phyloP scores from a whole-genome alignment of 768 basidiomycete species.

The Omphalotus guepiniiformis region DNA sequence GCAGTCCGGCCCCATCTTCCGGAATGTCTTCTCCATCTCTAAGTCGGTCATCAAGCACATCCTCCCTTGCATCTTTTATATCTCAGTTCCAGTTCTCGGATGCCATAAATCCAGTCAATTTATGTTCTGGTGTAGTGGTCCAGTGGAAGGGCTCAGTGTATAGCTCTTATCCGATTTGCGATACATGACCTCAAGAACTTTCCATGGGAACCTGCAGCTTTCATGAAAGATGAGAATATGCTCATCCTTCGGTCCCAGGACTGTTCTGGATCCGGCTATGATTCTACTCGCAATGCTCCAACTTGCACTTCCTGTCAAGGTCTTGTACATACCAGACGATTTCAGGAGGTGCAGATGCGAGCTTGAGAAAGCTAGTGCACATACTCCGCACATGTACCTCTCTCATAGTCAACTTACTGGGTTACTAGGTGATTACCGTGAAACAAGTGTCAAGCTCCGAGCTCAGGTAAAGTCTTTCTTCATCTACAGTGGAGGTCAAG shows the following conservation, averaged over 20 bases:
- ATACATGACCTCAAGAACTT: background rate
- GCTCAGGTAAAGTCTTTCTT: background rate
- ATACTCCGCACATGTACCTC: background rate
- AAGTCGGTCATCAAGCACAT: background rate
- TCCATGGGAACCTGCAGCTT: background rate
- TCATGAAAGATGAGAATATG: background rate
- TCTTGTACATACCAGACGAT: background rate
- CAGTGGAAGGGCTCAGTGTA: background rate
- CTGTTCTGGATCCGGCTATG: background rate
- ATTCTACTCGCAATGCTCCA: background rate
- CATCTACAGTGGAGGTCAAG: background rate
- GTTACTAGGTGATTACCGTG: too few species aligned
- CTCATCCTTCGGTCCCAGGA: background rate
- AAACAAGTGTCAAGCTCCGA: too few species aligned
- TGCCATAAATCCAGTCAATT: conserved; percentile 45
- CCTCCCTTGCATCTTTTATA: background rate
- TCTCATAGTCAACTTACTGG: background rate
- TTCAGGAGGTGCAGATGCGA: background rate
- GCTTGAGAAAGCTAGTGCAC: background rate
- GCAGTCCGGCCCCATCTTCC: too few species aligned
- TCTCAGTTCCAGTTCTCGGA: conserved; percentile 31
- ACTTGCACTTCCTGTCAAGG: background rate
- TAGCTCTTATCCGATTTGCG: background rate
- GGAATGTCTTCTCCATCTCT: background rate
- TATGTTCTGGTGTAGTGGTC: background rate